These are phyloP conservation scores for Sphaerulina vaccinii DNA, from an alignment of 2,329 filamentous ascomycete genomes.

Conservation along the genomic window DNA sequence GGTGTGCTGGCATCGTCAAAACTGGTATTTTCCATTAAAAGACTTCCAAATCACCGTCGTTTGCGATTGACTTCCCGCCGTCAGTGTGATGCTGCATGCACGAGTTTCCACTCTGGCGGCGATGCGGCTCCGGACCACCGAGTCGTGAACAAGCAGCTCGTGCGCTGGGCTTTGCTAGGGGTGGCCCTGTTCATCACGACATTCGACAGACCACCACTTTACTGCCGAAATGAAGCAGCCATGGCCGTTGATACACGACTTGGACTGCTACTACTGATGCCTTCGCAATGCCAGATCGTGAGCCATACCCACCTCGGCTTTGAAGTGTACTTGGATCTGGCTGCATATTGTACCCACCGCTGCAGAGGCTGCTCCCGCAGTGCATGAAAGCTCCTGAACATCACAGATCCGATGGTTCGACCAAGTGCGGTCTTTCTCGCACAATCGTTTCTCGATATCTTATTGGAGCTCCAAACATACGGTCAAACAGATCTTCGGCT, in stretches of 20 bases:
- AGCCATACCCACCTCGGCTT: not conserved
- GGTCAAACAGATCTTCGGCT: not conserved
- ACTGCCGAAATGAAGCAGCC: not conserved
- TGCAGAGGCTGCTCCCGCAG: too few species aligned
- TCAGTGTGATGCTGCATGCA: not conserved
- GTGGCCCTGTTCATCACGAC: not conserved
- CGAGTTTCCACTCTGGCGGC: not conserved
- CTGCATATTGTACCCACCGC: too few species aligned
- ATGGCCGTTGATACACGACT: not conserved
- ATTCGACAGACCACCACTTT: not conserved
- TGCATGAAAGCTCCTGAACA: not conserved
- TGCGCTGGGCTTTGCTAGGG: not conserved
- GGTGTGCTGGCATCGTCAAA: not conserved
- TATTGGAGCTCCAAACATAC: not conserved
- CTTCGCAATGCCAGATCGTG: too few species aligned
- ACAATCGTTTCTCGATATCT: not conserved
- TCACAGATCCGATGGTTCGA: not conserved
- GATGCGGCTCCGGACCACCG: not conserved
- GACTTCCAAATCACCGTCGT: not conserved
- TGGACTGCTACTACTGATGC: too few species aligned
- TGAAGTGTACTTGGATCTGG: too few species aligned
- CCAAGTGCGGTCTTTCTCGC: not conserved
- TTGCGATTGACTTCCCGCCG: constrained; percentile 1
- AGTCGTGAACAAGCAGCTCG: not conserved
- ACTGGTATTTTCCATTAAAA: not conserved